A percentile compares a stretch with the other conserved stretches of the same genome.
Evolutionary conservation across 192 early-diverging fungal genomes (phyloP).

Genomic region (Powellomyces hirtus): DNA sequence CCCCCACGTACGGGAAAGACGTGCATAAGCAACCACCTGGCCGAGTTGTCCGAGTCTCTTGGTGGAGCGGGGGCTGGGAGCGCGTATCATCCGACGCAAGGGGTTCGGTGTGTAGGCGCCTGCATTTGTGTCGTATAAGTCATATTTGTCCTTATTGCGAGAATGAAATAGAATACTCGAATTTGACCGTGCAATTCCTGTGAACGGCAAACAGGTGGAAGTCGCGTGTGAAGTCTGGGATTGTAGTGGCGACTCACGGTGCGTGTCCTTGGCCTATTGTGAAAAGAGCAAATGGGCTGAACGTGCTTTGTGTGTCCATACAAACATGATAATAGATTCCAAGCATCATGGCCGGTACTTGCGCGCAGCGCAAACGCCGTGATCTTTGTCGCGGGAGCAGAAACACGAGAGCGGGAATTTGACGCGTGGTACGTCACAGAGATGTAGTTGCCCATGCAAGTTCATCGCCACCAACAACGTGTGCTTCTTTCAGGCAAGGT

Average conservation of each 20-base stretch:
- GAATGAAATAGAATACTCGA: background rate
- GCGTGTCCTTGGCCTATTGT: background rate
- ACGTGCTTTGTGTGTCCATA: background rate
- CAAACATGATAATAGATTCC: background rate
- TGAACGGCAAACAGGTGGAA: background rate
- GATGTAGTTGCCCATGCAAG: background rate
- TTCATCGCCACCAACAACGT: background rate
- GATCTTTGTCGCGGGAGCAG: background rate
- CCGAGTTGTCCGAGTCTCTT: background rate
- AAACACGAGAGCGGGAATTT: background rate
- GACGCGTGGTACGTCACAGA: background rate
- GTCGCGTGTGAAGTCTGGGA: conserved; percentile 4
- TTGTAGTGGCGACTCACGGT: background rate
- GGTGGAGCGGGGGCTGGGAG: background rate
- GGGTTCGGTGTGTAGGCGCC: background rate
- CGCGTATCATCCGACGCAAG: background rate
- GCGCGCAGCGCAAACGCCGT: background rate
- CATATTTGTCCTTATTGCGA: background rate
- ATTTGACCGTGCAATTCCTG: background rate
- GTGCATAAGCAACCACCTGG: background rate
- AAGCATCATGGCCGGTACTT: conserved; percentile 1
- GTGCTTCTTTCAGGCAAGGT: background rate
- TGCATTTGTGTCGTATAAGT: background rate
- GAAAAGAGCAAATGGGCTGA: background rate
- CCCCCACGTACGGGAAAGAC: background rate